phyloP scores from a whole-genome alignment of 768 basidiomycete species.

The Suillus luteus region DNA sequence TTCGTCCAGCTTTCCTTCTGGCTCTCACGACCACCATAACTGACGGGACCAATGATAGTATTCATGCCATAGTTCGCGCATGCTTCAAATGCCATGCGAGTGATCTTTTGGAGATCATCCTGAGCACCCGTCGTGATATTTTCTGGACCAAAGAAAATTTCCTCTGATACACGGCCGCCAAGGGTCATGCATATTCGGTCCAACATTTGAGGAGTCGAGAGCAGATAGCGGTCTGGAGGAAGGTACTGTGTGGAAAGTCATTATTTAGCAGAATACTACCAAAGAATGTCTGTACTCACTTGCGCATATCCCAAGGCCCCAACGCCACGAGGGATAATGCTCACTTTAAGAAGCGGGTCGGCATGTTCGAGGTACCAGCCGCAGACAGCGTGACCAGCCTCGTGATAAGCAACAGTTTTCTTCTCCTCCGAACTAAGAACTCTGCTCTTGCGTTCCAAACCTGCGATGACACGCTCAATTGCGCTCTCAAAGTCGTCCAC shows the following conservation, averaged over 20 bases:
- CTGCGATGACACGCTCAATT: conserved; percentile 97
- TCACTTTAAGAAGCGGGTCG: conserved; percentile 95
- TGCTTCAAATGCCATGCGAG: conserved; percentile 95
- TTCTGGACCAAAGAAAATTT: conserved; percentile 91
- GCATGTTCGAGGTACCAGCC: conserved; percentile 99
- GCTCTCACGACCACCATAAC: conserved; percentile 88
- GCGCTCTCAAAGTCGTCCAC: conserved; percentile 94
- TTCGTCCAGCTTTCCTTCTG: conserved; percentile 91
- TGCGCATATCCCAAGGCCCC: conserved; percentile 97
- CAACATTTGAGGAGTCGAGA: conserved; percentile 91
- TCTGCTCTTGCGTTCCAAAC: conserved; percentile 92
- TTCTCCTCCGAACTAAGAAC: conserved; percentile 95
- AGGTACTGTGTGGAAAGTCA: conserved; percentile 61
- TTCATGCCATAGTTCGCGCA: conserved; percentile 99
- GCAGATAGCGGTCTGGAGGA: conserved; percentile 92
- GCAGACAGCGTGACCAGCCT: conserved; percentile 97
- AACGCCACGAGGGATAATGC: conserved; percentile 95
- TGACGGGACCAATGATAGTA: conserved; percentile 89
- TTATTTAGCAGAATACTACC: conserved; percentile 13
- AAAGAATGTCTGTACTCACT: conserved; percentile 42
- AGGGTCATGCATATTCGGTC: conserved; percentile 99
- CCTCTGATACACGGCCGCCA: conserved; percentile 96
- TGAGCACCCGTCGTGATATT: conserved; percentile 98
- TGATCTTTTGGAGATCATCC: conserved; percentile 98
- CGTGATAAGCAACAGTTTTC: conserved; percentile 98